Percentiles rank a stretch among this genome's conserved stretches.
phyloP scores from a whole-genome alignment of 1,284 basidiomycete species.

The Puccinia hordei region DNA sequence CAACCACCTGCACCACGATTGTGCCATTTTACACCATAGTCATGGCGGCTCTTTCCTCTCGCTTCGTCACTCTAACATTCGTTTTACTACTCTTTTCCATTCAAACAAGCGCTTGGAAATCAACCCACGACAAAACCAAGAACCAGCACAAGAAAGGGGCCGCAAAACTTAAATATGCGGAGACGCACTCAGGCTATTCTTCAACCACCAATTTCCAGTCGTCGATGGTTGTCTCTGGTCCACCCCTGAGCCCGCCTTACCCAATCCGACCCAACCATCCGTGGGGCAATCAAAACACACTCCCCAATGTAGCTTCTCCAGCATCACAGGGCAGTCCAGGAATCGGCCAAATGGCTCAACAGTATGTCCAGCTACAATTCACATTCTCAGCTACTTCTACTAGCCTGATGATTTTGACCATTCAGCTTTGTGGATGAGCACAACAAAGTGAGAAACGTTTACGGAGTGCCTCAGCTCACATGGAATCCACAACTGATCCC shows the following conservation, averaged over 20 bases:
- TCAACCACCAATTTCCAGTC: neutral
- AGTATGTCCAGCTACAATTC: neutral
- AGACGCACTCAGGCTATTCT: neutral
- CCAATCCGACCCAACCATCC: too few relatives aligned
- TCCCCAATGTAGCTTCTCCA: neutral
- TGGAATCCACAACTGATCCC: constrained; percentile 34
- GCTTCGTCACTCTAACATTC: constrained; percentile 13
- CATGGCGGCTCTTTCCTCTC: constrained; percentile 14
- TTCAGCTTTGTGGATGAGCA: constrained; percentile 34
- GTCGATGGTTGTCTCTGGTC: neutral
- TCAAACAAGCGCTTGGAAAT: neutral
- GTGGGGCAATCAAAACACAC: too few relatives aligned
- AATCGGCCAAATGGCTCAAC: neutral
- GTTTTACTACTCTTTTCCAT: neutral
- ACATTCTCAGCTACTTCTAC: neutral
- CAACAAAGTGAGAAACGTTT: constrained; percentile 31
- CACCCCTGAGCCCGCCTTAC: too few relatives aligned
- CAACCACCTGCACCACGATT: too few relatives aligned
- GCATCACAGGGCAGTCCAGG: neutral
- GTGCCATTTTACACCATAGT: neutral
- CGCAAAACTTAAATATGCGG: neutral
- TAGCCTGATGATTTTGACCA: neutral
- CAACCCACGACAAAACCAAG: neutral
- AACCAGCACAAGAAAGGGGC: neutral
- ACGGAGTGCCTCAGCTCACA: constrained; percentile 18